Percentiles rank a stretch among this genome's conserved stretches.
Evolutionary conservation across 2,329 filamentous ascomycete genomes (phyloP).

Genomic region (Phyllosticta citriasiana): DNA sequence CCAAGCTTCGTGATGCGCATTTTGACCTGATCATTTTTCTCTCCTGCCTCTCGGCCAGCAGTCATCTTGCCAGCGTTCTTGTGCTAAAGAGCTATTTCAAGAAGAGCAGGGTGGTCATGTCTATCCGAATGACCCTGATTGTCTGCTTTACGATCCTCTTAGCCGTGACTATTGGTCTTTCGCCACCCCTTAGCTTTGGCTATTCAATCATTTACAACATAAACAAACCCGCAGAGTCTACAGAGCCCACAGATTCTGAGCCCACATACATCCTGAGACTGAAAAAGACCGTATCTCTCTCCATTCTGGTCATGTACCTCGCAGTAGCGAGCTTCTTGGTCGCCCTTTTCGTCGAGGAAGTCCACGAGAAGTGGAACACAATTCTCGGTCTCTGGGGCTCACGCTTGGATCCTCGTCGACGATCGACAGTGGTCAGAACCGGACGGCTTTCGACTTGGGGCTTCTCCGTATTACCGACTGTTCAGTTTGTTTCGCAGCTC

Average conservation of each 20-base stretch:
- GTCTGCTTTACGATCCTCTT: slow-evolving; percentile 20
- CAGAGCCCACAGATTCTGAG: too few species aligned
- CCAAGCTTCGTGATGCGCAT: not conserved
- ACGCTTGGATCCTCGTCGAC: not conserved
- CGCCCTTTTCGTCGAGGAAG: not conserved
- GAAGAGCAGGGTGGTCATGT: slow-evolving; percentile 21
- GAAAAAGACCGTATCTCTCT: not conserved
- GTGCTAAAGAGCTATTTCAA: slow-evolving; percentile 24
- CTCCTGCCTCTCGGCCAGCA: slow-evolving; percentile 21
- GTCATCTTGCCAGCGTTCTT: slow-evolving; percentile 24
- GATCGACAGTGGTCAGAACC: not conserved
- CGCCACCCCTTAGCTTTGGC: slow-evolving; percentile 10
- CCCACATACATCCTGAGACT: not conserved
- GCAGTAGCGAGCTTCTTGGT: not conserved
- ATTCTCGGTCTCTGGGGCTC: not conserved
- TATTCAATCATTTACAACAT: not conserved
- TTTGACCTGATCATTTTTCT: slow-evolving; percentile 20
- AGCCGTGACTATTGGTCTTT: slow-evolving; percentile 19
- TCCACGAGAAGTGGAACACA: not conserved
- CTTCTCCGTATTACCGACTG: not conserved
- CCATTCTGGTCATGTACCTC: not conserved
- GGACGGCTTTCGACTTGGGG: not conserved
- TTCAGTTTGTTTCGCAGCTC: not conserved
- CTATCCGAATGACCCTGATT: slow-evolving; percentile 20
- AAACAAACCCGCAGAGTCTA: too few species aligned